Base-by-base conservation (phyloP, 805 yeast genomes). In the Metschnikowia lachancei region DNA sequence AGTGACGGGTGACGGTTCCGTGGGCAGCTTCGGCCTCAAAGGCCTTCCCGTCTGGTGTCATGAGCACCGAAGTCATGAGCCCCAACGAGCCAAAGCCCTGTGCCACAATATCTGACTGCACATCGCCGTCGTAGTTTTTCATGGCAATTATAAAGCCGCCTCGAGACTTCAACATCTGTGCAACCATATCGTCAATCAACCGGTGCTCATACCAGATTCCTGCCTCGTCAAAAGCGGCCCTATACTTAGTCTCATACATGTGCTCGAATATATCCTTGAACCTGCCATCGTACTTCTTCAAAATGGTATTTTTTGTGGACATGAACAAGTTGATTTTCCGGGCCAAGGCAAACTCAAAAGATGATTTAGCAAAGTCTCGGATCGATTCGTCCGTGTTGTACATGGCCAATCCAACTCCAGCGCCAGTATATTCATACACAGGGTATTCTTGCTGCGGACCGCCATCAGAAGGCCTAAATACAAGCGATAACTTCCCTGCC, bases 41-140 rank as follows among this genome's bases (percentile, higher is more conserved):
- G n/a, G 90, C 81, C 64, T 84, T 83, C 35, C 94, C 94, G 67
- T 86, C 92, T 43, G 92, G 91, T 14, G 92, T 83, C 72, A 85
- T 82, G 54, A 86, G 76, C 34, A 82, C 87, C 10, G 94, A 86
- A 9, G 94, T 85, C 94, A 86, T 86, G 54, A 86, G 75, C 44
- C 94, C 94, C 53, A 86, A 72, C 2, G 92, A 85, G 19, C 94
- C 94, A 55, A 86, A 86, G 38, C 94, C 94, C 68, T 86, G 94
- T 3, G 94, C 94, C 46, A 86, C 91, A 52, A 86, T 85, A 64
- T 86, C 94, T 6, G 87, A 81, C 66, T 85, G 89, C 45, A 86
- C 94, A 63, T 86, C 94, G 67, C 94, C 94, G 63, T 86, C 94
- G 62, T 86, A 86, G 67, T 86, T 86, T 67, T 86, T 86, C 74